Evolutionary conservation across 495 filamentous ascomycete species (phyloP).

Genomic region (Neurospora sp.): DNA sequence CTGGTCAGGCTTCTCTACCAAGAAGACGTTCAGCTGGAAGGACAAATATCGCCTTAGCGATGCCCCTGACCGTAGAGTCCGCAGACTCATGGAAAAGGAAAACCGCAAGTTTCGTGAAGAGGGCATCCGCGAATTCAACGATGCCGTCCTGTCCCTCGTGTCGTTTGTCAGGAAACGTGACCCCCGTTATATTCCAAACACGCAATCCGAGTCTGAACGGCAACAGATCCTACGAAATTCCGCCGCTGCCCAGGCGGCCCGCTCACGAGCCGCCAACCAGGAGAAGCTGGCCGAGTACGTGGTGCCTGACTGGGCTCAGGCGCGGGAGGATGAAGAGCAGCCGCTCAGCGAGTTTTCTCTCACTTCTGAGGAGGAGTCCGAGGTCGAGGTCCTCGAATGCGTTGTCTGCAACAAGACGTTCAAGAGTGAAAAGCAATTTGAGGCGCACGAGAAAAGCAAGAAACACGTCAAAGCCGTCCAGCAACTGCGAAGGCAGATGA

Average conservation of each 20-base stretch:
- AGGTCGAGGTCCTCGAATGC: conserved; percentile 67
- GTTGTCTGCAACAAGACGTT: conserved; percentile 87
- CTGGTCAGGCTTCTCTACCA: conserved; percentile 77
- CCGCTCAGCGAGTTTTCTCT: conserved; percentile 31
- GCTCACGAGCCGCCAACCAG: conserved; percentile 70
- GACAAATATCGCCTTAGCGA: conserved; percentile 73
- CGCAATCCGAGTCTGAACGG: conserved; percentile 66
- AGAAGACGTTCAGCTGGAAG: conserved; percentile 81
- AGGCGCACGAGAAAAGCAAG: conserved; percentile 93
- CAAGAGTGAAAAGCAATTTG: conserved; percentile 85
- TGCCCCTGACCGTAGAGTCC: conserved; percentile 73
- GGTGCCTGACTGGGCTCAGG: conserved; percentile 70
- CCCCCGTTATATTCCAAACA: conserved; percentile 60
- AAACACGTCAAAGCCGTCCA: conserved; percentile 84
- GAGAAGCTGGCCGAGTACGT: conserved; percentile 55
- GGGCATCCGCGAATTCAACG: conserved; percentile 80
- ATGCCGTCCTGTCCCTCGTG: conserved; percentile 78
- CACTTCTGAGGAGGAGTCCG: conserved; percentile 42
- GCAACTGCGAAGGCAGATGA: conserved; percentile 73
- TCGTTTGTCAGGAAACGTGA: conserved; percentile 90
- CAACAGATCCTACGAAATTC: conserved; percentile 71
- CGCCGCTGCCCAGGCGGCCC: conserved; percentile 72
- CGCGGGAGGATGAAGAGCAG: conserved; percentile 35
- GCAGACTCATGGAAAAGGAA: conserved; percentile 89
- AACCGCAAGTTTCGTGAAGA: conserved; percentile 81